phyloP scores from a whole-genome alignment of 495 filamentous ascomycete genomes.

The Aspergillus heteromorphus region DNA sequence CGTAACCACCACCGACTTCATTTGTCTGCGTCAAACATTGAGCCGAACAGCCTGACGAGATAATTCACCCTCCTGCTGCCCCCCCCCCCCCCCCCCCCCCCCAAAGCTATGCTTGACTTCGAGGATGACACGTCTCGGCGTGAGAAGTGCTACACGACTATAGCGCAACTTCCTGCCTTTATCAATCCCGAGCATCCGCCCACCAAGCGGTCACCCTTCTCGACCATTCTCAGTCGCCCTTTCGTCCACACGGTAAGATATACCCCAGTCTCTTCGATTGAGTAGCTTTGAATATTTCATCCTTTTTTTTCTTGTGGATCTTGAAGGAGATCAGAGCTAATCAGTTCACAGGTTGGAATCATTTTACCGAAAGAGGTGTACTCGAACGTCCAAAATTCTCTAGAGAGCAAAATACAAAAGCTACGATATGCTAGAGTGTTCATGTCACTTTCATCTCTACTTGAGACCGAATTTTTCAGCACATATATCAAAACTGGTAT shows the following conservation, averaged over 20 bases:
- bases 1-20: neutral
- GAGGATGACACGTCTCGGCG: constrained; percentile 48
- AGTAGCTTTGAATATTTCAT: neutral
- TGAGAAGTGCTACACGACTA: constrained; percentile 69
- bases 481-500: constrained; percentile 71
- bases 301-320: neutral
- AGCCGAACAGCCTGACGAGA: neutral
- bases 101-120: constrained; percentile 54
- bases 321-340: constrained; percentile 5
- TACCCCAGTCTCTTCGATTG: neutral
- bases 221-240: constrained; percentile 58
- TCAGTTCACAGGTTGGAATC: constrained; percentile 56
- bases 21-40: neutral
- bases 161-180: constrained; percentile 56
- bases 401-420: constrained; percentile 40
- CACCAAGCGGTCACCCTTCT: constrained; percentile 67
- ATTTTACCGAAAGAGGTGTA: constrained; percentile 66
- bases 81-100: no score
- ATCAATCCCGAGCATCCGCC: constrained; percentile 67
- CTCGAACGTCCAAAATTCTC: constrained; percentile 48
- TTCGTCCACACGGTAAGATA: constrained; percentile 67
- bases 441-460: constrained; percentile 64
- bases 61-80: no score
- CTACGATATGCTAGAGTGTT: constrained; percentile 62
- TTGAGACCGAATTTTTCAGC: constrained; percentile 78